These are phyloP conservation scores for Calonectria multiphialidica DNA, from an alignment of 2,329 filamentous ascomycete genomes.

Conservation along the genomic window DNA sequence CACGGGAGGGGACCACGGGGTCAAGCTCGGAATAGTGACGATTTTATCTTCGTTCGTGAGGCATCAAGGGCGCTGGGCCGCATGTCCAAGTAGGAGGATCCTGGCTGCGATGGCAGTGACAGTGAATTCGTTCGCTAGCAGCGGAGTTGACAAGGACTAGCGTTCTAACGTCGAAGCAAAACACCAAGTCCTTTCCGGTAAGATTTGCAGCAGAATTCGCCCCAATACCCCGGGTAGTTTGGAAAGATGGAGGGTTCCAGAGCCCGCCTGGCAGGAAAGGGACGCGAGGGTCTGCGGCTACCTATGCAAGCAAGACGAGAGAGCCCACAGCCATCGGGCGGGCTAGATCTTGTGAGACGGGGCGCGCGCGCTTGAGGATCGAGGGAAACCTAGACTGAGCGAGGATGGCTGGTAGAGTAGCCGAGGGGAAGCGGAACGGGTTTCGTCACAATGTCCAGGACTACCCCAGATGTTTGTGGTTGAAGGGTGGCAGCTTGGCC, in stretches of 20 bases:
- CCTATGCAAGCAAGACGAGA: conserved; percentile 40
- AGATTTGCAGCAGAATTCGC: conserved; percentile 47
- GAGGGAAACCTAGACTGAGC: conserved; percentile 23
- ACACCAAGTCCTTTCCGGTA: conserved; percentile 41
- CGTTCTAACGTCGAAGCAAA: conserved; percentile 33
- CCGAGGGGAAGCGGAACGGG: conserved; percentile 27
- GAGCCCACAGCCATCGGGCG: conserved; percentile 34
- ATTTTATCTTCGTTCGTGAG: conserved; percentile 48
- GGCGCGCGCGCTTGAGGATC: conserved; percentile 31
- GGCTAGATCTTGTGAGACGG: conserved; percentile 38
- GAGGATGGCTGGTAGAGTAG: conserved; percentile 31
- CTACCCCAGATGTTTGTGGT: conserved; percentile 45
- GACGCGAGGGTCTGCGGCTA: conserved; percentile 34
- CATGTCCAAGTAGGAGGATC: conserved; percentile 43
- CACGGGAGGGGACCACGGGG: conserved; percentile 30
- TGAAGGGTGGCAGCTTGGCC: conserved; percentile 34
- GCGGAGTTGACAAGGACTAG: conserved; percentile 45
- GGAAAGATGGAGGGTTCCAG: conserved; percentile 36
- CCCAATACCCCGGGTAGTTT: conserved; percentile 37
- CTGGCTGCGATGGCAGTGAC: conserved; percentile 39
- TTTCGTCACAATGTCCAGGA: conserved; percentile 35
- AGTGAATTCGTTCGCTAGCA: conserved; percentile 44
- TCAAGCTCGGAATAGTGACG: conserved; percentile 42
- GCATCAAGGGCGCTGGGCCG: conserved; percentile 42
- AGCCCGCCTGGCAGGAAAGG: conserved; percentile 28